Percentiles rank a stretch among this genome's conserved stretches.
Conservation (phyloP, 2,329 filamentous ascomycete genomes). For the Fusarium sp. region DNA sequence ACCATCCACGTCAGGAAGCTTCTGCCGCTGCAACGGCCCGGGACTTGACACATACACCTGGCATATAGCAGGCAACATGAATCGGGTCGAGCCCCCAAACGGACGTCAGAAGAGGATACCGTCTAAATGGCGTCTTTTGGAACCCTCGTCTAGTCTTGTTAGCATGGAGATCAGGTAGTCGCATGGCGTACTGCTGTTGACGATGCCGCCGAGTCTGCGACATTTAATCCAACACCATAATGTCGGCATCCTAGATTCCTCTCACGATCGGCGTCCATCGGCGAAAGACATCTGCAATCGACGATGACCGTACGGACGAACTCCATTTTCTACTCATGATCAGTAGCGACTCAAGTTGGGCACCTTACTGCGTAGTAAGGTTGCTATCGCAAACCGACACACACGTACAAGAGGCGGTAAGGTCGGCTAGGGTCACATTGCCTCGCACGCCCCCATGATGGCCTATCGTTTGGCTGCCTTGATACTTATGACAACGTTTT, state of each 20-base stretch:
- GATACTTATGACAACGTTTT: slow-evolving; percentile 3
- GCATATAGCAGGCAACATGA: slow-evolving; percentile 21
- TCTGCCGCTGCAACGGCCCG: slow-evolving; percentile 28
- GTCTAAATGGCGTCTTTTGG: not conserved
- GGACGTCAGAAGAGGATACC: slow-evolving; percentile 21
- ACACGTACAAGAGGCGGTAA: slow-evolving; percentile 18
- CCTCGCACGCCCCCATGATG: slow-evolving; percentile 5
- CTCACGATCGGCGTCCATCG: slow-evolving; percentile 28
- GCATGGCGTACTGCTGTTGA: slow-evolving; percentile 15
- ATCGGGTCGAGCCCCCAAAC: slow-evolving; percentile 11
- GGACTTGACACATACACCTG: slow-evolving; percentile 23
- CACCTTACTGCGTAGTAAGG: not conserved
- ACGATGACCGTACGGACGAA: slow-evolving; percentile 10
- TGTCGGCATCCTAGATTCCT: not conserved
- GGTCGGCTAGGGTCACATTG: slow-evolving; percentile 10
- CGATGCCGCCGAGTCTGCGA: slow-evolving; percentile 30
- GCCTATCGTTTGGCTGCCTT: not conserved
- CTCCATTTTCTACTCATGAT: slow-evolving; percentile 1
- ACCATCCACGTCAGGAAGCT: slow-evolving; percentile 19
- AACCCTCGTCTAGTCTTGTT: slow-evolving; percentile 10
- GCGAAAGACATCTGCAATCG: slow-evolving; percentile 14
- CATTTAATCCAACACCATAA: slow-evolving; percentile 7
- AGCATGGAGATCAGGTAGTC: slow-evolving; percentile 8
- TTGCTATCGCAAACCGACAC: not conserved
- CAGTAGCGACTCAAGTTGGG: not conserved